These are phyloP conservation scores for Tetrapisispora nanseiensis DNA, from an alignment of 805 yeast species.

Conservation along the genomic window DNA sequence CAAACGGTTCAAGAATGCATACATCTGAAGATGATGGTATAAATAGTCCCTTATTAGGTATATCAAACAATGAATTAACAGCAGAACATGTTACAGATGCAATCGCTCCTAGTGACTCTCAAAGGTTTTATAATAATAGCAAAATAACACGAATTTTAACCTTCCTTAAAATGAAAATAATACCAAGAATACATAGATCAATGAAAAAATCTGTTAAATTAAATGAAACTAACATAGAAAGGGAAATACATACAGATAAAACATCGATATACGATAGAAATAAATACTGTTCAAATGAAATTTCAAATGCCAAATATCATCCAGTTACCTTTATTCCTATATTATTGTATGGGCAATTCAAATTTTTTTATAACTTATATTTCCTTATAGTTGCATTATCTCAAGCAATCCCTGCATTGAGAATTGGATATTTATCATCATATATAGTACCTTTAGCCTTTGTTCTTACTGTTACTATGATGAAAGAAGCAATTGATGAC, in stretches of 20 bases:
- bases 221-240: conserved; percentile 24
- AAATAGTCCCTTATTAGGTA: background rate
- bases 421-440: conserved; percentile 89
- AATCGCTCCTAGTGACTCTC: background rate
- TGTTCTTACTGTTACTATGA: conserved; percentile 86
- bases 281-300: conserved; percentile 56
- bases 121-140: background rate
- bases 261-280: conserved; percentile 30
- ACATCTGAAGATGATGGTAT: background rate
- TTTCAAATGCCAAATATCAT: conserved; percentile 90
- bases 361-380: conserved; percentile 89
- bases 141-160: background rate
- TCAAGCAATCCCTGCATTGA: conserved; percentile 76
- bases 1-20: background rate
- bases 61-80: background rate
- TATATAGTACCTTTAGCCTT: conserved; percentile 91
- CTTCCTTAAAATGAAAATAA: background rate
- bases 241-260: conserved; percentile 36
- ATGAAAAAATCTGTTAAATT: conserved; percentile 10
- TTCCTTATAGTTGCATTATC: conserved; percentile 89
- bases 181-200: conserved; percentile 4
- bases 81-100: background rate
- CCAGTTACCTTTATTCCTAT: conserved; percentile 81
- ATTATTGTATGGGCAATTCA: conserved; percentile 89
- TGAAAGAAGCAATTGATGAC: conserved; percentile 93